Percentiles rank a stretch among this genome's conserved stretches.
Conservation (phyloP, 768 basidiomycete genomes). For the Rhizopogon sp. region DNA sequence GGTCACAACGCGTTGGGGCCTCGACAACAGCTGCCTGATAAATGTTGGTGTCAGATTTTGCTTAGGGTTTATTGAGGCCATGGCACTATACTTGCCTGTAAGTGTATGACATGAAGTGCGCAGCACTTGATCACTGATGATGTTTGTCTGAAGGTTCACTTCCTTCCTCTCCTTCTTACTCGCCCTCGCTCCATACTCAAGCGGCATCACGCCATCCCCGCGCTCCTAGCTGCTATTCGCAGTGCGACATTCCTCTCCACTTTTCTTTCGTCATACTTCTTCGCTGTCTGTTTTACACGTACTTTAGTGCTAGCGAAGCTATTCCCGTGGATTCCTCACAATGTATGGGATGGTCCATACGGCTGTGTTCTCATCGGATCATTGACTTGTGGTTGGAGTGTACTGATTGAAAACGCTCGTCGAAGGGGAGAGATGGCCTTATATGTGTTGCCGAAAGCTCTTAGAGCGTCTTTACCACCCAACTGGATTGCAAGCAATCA, state of each 20-base stretch:
- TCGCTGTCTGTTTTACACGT: conserved; percentile 62
- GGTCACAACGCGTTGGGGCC: conserved; percentile 40
- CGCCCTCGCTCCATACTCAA: conserved; percentile 49
- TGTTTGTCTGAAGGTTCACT: conserved; percentile 52
- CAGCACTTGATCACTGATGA: background rate
- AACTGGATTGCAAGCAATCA: conserved; percentile 44
- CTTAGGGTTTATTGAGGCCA: conserved; percentile 56
- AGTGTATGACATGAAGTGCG: conserved; percentile 19
- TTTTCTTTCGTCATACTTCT: conserved; percentile 71
- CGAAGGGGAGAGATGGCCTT: conserved; percentile 76
- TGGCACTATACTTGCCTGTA: conserved; percentile 70
- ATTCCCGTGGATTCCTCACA: conserved; percentile 64
- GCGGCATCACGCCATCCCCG: conserved; percentile 33
- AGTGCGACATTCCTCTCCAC: conserved; percentile 70
- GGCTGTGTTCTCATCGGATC: conserved; percentile 66
- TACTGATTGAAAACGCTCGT: conserved; percentile 70
- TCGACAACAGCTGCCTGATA: conserved; percentile 52
- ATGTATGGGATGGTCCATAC: conserved; percentile 75
- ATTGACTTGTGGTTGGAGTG: conserved; percentile 66
- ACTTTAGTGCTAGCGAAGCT: conserved; percentile 59
- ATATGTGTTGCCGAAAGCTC: conserved; percentile 70
- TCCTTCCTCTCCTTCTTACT: conserved; percentile 60
- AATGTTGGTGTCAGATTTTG: conserved; percentile 52
- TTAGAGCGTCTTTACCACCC: conserved; percentile 59
- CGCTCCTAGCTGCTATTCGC: conserved; percentile 47